Evolutionary conservation across 2,329 filamentous ascomycete species (phyloP).

Genomic region (Grosmannia clavigera): DNA sequence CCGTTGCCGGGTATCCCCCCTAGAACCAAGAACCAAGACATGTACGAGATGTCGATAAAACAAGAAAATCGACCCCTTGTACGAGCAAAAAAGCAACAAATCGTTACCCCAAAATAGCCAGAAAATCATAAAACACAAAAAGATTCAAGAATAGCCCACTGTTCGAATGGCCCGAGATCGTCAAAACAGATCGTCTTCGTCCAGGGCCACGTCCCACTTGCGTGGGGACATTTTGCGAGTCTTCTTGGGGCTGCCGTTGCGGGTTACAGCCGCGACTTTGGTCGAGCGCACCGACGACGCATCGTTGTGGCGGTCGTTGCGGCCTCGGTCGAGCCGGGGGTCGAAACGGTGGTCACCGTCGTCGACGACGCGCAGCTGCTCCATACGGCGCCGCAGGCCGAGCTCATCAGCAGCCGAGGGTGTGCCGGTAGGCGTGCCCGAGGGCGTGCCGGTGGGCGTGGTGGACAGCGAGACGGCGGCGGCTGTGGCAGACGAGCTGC

Average conservation of each 20-base stretch:
- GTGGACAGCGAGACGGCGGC: slow-evolving; percentile 7
- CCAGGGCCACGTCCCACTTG: slow-evolving; percentile 31
- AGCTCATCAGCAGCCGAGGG: slow-evolving; percentile 6
- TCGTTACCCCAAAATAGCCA: too few relatives aligned
- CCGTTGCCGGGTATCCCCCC: background rate
- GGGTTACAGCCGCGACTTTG: slow-evolving; percentile 5
- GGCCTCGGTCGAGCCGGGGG: background rate
- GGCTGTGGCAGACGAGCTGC: background rate
- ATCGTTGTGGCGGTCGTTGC: background rate
- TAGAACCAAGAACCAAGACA: background rate
- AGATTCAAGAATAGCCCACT: too few relatives aligned
- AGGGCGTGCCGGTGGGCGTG: background rate
- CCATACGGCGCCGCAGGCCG: slow-evolving; percentile 29
- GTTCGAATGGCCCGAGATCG: too few relatives aligned
- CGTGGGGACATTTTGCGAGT: slow-evolving; percentile 34
- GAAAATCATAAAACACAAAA: background rate
- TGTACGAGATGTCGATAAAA: background rate
- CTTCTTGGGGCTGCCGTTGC: slow-evolving; percentile 37
- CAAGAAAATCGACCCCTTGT: too few relatives aligned
- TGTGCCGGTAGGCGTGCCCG: slow-evolving; percentile 2
- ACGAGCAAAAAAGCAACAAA: too few relatives aligned
- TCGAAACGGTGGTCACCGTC: slow-evolving; percentile 14
- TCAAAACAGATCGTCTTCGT: slow-evolving; percentile 28
- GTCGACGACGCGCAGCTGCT: slow-evolving; percentile 35
- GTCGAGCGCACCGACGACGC: slow-evolving; percentile 7